Percentiles rank a stretch among this genome's conserved stretches.
These are phyloP conservation scores for Tetrahymena elliotti DNA, from an alignment of 73 alveolate genomes.

Conservation along the genomic window DNA sequence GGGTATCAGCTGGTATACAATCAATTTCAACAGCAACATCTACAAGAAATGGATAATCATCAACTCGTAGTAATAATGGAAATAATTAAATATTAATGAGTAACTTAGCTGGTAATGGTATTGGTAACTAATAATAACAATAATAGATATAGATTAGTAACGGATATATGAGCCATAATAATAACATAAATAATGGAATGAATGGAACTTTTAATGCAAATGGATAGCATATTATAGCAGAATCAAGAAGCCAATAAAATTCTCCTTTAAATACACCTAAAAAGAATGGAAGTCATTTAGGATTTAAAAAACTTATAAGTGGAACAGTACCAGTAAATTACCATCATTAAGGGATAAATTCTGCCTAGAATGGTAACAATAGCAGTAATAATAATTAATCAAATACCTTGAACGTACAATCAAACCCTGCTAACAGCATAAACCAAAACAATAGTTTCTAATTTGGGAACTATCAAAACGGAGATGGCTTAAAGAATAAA, in stretches of 20 bases:
- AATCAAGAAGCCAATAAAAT: neutral
- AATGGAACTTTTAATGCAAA: neutral
- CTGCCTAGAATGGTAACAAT: neutral
- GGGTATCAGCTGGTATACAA: neutral
- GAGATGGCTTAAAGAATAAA: neutral
- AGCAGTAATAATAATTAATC: neutral
- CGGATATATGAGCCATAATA: neutral
- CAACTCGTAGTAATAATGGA: neutral
- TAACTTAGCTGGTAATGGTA: neutral
- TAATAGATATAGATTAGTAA: neutral
- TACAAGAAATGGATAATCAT: neutral
- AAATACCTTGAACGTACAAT: neutral
- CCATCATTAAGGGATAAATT: neutral
- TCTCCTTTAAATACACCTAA: neutral
- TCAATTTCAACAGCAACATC: neutral
- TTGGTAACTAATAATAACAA: neutral
- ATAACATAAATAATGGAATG: neutral
- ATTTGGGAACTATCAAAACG: neutral
- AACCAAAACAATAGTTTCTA: neutral
- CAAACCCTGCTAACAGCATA: neutral
- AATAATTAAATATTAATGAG: neutral
- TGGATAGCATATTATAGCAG: neutral
- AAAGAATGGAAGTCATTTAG: neutral
- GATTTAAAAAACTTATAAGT: neutral
- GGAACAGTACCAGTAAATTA: neutral